A percentile compares a stretch with the other conserved stretches of the same genome.
Evolutionary conservation across 768 basidiomycete genomes (phyloP).

Genomic region (Calocera viscosa): DNA sequence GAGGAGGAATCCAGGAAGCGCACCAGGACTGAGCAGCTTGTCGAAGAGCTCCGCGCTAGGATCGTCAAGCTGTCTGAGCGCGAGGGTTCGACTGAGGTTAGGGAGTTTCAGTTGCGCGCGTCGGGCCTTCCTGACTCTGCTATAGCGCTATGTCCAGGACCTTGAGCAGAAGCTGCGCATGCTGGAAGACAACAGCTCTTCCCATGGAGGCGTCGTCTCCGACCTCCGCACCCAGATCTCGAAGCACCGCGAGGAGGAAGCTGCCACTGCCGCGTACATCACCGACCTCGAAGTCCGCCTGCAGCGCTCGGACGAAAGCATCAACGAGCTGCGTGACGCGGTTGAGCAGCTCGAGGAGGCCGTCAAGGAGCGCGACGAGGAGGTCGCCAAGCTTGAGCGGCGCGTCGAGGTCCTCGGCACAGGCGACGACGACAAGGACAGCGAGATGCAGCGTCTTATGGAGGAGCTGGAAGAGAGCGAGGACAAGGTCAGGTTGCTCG

Average conservation of each 20-base stretch:
- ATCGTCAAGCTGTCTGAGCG: constrained; percentile 74
- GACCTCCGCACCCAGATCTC: constrained; percentile 76
- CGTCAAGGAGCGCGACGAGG: constrained; percentile 55
- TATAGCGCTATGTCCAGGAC: constrained; percentile 81
- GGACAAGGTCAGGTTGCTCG: constrained; percentile 57
- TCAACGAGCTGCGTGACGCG: constrained; percentile 51
- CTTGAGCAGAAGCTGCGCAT: constrained; percentile 82
- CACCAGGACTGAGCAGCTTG: constrained; percentile 67
- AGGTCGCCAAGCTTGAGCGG: constrained; percentile 56
- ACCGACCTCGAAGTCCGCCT: constrained; percentile 74
- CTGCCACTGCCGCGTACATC: constrained; percentile 64
- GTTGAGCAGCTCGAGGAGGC: constrained; percentile 71
- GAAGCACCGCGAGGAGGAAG: constrained; percentile 63
- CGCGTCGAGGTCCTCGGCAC: constrained; percentile 47
- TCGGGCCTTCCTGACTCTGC: constrained; percentile 5
- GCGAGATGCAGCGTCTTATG: constrained; percentile 58
- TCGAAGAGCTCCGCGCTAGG: constrained; percentile 71
- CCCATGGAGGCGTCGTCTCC: constrained; percentile 63
- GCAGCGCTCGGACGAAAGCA: constrained; percentile 62
- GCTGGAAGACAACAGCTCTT: constrained; percentile 65
- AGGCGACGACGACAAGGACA: constrained; percentile 40
- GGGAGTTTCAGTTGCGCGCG: constrained; percentile 19
- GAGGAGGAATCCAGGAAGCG: constrained; percentile 53
- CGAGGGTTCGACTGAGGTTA: constrained; percentile 83
- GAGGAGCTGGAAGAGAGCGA: constrained; percentile 77